Conservation (phyloP, 176 grass and related monocot genomes). For the Oryza nivara region DNA sequence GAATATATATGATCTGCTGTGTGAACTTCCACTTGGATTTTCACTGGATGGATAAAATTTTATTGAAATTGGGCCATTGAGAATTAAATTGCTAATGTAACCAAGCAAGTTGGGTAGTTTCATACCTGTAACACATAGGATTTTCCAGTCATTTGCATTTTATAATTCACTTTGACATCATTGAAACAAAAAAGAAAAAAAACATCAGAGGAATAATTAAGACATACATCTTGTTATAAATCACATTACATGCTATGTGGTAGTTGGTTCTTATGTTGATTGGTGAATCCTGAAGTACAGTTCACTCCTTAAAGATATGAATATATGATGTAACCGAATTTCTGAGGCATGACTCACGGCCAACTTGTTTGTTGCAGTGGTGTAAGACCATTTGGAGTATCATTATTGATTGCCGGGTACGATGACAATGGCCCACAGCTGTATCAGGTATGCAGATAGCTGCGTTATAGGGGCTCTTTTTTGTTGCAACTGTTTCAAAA, state of each 20-base stretch:
- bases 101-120: neutral
- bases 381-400: conserved; percentile 98
- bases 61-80: neutral
- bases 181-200: neutral
- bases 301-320: conserved; percentile 13
- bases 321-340: conserved; percentile 24
- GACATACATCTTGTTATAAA: neutral
- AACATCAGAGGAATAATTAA: conserved; percentile 1
- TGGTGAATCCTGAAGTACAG: neutral
- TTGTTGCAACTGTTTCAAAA: neutral
- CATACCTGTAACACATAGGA: neutral
- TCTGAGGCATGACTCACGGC: conserved; percentile 12
- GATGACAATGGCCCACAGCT: conserved; percentile 95
- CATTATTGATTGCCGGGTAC: conserved; percentile 86
- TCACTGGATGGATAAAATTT: neutral
- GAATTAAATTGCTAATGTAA: neutral
- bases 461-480: neutral
- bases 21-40: neutral
- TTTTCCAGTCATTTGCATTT: neutral
- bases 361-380: conserved; percentile 62
- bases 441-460: conserved; percentile 70
- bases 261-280: neutral
- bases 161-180: neutral
- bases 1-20: neutral
- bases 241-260: neutral